Base-by-base conservation (phyloP, 306 rosid genomes). In the Lathyrus sativus region DNA sequence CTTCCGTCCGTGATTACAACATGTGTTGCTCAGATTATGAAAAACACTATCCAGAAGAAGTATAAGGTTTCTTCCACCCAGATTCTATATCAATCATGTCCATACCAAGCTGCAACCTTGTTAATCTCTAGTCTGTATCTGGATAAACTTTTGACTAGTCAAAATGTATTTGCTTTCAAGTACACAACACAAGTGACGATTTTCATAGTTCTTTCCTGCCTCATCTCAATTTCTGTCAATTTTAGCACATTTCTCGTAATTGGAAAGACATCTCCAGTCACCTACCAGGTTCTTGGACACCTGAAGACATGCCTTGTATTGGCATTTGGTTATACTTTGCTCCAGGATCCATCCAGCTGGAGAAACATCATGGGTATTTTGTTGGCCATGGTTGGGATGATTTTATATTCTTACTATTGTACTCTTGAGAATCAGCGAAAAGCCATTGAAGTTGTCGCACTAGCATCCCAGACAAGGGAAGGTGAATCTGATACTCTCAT, bases 251-350 rank as follows among this genome's bases (percentile, higher is more conserved):
- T 93, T 77, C 91, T 93, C 58, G 97, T 93, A 14, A 90, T 92
- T 67, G 98, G 98, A 76, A 92, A 85, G 81, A 92, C 98, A 53
- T 92, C 98, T 65, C 95, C 96, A 1, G 98, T 92, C 59, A 92
- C 98, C 54, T 92, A 92, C 78, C 98, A 92, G 83, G 98, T 90
- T 66, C 96, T 92, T 58, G 98, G 98, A 72, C 98, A 92, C 84
- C 84, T 90, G 63, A 92, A 92, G 83, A 92, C 98, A 64, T 92
- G 96, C 77, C 88, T 92, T 63, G 96, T 92, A 33, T 79, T 92
- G 74, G 96, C 90, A 38, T 92, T 92, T 70, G 98, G 96, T 60
- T 92, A 90, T 80, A 74, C 83, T 53, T 82, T 92, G 39, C 98
- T 92, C 68, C 91, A 50, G 6, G 96, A 92, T 64, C 98, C 98